Evolutionary conservation across 73 alveolate genomes (phyloP), one percentile per base, ranked within the genome.

Genomic region (Urostyla sp.): DNA sequence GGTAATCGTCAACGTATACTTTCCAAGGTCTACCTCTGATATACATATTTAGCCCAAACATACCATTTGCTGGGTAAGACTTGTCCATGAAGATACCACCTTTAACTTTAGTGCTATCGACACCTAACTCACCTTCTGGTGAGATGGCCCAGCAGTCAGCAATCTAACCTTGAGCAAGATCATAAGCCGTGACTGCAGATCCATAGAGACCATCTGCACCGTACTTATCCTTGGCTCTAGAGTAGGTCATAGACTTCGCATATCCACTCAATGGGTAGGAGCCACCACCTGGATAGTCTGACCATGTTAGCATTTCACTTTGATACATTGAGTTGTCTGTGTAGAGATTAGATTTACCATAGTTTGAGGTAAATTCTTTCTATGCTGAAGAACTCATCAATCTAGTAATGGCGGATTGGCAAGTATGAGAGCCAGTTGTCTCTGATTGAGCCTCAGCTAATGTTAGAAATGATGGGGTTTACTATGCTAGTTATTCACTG

Each of bases 101-200:
- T 13, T 69, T 49, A 1, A 69, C 49, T 21, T 69, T 16, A 30
- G 18, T 24, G 26, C 50, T 28, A 11, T 49, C 40, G 6, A 27
- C 18, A 0, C 72, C 83, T 69, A 49, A 37, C 15, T 67, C 30
- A 21, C 49, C 28, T 8, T 15, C 20, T 0, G 83, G 72, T 1
- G 83, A 15, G 3, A 69, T 67, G 55, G 55, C 31, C 56, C 44
- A 69, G 45, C 83, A 69, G 31, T 69, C 83, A 28, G 57, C 69
- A 16, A 69, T 53, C 16, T 24, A 16, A 16, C 83, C 83, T 23
- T 69, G 31, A 3, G 20, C 53, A 27, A 69, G 44, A 46, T 69
- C 83, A 34, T 23, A 48, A 18, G 40, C 83, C 1, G 72, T 69
- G 5, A 69, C 55, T 3, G n/a, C 20, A 8, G 59, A 18, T 5